phyloP scores from a whole-genome alignment of 2,329 filamentous ascomycete species.

The Davidsoniella eucalypti region DNA sequence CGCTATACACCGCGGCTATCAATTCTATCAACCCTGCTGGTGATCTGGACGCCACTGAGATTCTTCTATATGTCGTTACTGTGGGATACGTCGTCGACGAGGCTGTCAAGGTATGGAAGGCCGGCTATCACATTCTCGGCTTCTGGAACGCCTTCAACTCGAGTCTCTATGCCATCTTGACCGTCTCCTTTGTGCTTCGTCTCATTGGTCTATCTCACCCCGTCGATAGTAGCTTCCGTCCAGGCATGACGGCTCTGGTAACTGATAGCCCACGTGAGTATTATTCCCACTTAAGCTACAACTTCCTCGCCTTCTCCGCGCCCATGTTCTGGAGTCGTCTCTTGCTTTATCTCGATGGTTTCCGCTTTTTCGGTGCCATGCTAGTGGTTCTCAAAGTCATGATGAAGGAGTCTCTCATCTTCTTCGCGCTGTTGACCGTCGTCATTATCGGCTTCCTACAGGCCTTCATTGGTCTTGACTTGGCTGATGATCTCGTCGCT shows the following conservation, averaged over 20 bases:
- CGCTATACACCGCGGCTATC: constrained; percentile 75
- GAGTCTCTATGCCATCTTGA: constrained; percentile 62
- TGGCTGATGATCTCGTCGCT: constrained; percentile 54
- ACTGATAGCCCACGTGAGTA: constrained; percentile 27
- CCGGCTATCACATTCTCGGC: constrained; percentile 74
- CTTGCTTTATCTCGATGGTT: constrained; percentile 78
- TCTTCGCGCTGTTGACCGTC: constrained; percentile 78
- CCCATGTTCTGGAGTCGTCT: constrained; percentile 96
- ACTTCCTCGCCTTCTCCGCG: constrained; percentile 80
- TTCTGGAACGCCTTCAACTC: constrained; percentile 98
- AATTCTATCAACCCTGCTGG: constrained; percentile 82
- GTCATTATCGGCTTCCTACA: constrained; percentile 81
- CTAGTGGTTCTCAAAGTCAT: constrained; percentile 88
- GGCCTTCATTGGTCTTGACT: constrained; percentile 81
- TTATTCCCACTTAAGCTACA: constrained; percentile 76
- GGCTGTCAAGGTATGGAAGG: constrained; percentile 77
- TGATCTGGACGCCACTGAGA: constrained; percentile 70
- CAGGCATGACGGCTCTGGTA: background rate
- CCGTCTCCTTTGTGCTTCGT: constrained; percentile 61
- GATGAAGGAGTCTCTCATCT: constrained; percentile 90
- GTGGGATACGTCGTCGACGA: constrained; percentile 84
- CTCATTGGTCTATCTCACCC: constrained; percentile 58
- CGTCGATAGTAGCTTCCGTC: constrained; percentile 19
- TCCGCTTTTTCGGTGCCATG: constrained; percentile 97
- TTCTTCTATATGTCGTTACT: constrained; percentile 79